Conservation (phyloP, 805 yeast genomes). For the Metschnikowia koreensis region DNA sequence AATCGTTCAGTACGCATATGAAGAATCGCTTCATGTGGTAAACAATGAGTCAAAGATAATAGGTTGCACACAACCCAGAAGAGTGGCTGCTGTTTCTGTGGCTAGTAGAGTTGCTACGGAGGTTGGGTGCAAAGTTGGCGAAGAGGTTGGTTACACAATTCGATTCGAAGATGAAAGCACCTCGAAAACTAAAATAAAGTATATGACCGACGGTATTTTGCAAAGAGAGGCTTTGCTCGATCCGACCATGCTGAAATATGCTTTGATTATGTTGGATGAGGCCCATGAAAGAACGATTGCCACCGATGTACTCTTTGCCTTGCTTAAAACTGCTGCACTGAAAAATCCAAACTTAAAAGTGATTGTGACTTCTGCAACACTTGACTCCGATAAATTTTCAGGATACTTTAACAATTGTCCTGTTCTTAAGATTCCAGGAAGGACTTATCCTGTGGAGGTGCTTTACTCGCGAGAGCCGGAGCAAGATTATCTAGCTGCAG, state of each 20-base stretch:
- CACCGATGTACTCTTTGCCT: conserved; percentile 87
- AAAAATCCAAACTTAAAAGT: conserved; percentile 72
- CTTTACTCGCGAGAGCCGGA: conserved; percentile 80
- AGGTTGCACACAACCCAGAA: conserved; percentile 78
- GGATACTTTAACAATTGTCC: conserved; percentile 79
- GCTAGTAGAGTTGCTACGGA: conserved; percentile 84
- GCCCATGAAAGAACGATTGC: conserved; percentile 96
- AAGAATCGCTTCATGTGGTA: conserved; percentile 53
- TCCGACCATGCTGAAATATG: conserved; percentile 70
- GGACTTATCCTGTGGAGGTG: conserved; percentile 87
- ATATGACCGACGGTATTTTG: conserved; percentile 97
- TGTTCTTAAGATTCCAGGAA: conserved; percentile 78
- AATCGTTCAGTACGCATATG: conserved; percentile 44
- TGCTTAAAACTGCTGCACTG: conserved; percentile 69
- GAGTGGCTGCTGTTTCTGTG: conserved; percentile 81
- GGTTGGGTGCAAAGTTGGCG: conserved; percentile 63
- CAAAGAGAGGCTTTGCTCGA: conserved; percentile 84
- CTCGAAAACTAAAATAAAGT: conserved; percentile 67
- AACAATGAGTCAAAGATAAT: conserved; percentile 30
- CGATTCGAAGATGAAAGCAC: conserved; percentile 73
- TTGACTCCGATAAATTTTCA: conserved; percentile 85
- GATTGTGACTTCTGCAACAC: conserved; percentile 89
- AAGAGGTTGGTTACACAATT: conserved; percentile 80
- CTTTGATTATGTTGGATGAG: conserved; percentile 91
- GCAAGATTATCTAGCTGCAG: conserved; percentile 78